Percentiles rank a stretch among this genome's conserved stretches.
Conservation (phyloP, 1,284 basidiomycete species). For the Leccinum griseonigrum region DNA sequence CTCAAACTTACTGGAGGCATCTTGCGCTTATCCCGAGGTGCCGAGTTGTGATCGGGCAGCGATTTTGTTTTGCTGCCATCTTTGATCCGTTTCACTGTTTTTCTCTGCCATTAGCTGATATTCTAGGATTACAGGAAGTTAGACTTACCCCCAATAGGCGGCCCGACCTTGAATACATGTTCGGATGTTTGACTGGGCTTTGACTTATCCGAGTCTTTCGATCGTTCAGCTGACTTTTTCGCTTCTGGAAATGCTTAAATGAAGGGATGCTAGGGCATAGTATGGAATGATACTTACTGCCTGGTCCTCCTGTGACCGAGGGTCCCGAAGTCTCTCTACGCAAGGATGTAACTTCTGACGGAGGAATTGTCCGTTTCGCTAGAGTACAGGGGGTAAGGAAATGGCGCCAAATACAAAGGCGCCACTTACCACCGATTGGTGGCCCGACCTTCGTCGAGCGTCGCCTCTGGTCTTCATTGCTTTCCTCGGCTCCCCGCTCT, state of each 20-base stretch:
- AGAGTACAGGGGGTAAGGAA: no score
- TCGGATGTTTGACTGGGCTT: background rate
- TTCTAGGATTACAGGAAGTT: background rate
- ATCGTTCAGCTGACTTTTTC: no score
- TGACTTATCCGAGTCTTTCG: no score
- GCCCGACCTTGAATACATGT: background rate
- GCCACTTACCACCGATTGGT: background rate
- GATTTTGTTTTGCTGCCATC: background rate
- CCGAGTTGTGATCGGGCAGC: background rate
- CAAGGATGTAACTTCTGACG: background rate
- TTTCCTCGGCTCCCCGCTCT: no score
- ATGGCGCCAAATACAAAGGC: background rate
- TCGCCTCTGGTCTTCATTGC: no score
- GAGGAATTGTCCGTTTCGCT: background rate
- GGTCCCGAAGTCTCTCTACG: no score
- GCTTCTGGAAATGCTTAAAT: no score
- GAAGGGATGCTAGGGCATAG: no score
- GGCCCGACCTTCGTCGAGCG: background rate
- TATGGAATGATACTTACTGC: no score
- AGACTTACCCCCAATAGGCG: background rate
- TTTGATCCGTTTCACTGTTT: background rate
- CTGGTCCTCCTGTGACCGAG: no score
- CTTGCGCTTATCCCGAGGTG: background rate
- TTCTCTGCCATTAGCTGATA: background rate
- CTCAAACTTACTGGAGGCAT: background rate